phyloP scores from a whole-genome alignment of 192 early-diverging fungal genomes.

The Coemansia sp. region DNA sequence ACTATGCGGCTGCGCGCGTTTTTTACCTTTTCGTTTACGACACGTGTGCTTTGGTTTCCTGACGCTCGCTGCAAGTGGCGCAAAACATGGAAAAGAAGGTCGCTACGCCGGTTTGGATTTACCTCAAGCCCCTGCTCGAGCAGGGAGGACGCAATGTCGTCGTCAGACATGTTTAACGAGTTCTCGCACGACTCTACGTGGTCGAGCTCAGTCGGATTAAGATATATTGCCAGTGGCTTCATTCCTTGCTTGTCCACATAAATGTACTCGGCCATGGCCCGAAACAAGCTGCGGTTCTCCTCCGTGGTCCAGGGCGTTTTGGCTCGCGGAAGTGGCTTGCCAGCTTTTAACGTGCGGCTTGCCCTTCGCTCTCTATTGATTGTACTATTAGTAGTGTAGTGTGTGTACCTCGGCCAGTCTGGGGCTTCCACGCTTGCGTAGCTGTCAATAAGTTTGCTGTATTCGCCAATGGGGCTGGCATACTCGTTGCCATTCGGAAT shows the following conservation, averaged over 20 bases:
- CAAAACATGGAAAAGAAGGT: conserved; percentile 31
- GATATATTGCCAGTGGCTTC: conserved; percentile 42
- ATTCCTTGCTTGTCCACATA: conserved; percentile 39
- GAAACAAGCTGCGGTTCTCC: conserved; percentile 31
- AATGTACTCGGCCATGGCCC: conserved; percentile 48
- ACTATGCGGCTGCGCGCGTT: conserved; percentile 42
- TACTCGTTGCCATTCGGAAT: background rate
- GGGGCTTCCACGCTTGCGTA: background rate
- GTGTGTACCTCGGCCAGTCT: background rate
- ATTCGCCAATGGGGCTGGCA: background rate
- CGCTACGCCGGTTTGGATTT: conserved; percentile 24
- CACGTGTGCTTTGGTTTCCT: conserved; percentile 20
- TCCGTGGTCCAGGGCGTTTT: conserved; percentile 42
- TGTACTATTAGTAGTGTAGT: background rate
- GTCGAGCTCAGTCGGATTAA: conserved; percentile 33
- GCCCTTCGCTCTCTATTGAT: background rate
- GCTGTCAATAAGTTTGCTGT: background rate
- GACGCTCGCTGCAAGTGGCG: conserved; percentile 40
- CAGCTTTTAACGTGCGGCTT: background rate
- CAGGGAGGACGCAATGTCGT: conserved; percentile 24
- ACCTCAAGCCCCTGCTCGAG: conserved; percentile 18
- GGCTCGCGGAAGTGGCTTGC: conserved; percentile 5
- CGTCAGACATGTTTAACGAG: conserved; percentile 14
- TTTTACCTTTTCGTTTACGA: conserved; percentile 48
- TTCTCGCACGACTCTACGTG: conserved; percentile 32